Conservation (phyloP, 2,329 filamentous ascomycete genomes). For the Myriosclerotinia scirpicola region DNA sequence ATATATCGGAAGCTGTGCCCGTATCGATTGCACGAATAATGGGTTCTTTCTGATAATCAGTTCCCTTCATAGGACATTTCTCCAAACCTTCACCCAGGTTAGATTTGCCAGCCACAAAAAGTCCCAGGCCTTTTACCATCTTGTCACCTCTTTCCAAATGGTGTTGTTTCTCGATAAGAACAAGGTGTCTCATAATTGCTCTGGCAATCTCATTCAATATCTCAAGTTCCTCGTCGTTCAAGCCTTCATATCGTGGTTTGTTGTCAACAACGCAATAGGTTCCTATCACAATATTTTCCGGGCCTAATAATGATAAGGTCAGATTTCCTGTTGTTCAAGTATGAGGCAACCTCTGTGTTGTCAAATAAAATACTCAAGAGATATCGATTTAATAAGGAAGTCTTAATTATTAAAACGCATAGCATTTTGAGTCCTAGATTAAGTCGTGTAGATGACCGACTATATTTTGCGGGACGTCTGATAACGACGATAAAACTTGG, state of each 20-base stretch:
- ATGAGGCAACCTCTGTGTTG: rapidly evolving
- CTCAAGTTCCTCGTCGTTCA: slow-evolving; percentile 49
- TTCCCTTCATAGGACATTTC: not conserved
- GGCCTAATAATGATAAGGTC: slow-evolving; percentile 6
- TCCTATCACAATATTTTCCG: slow-evolving; percentile 51
- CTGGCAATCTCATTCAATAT: slow-evolving; percentile 56
- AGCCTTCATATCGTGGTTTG: slow-evolving; percentile 49
- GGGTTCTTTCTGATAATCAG: not conserved
- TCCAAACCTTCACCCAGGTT: slow-evolving; percentile 29
- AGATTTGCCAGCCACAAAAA: slow-evolving; percentile 52
- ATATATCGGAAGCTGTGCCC: no score
- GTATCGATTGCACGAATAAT: not conserved
- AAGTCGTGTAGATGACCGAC: not conserved
- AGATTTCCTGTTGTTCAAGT: not conserved
- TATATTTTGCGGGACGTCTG: not conserved
- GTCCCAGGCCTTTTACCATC: slow-evolving; percentile 53
- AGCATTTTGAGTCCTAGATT: not conserved
- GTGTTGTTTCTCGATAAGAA: slow-evolving; percentile 52
- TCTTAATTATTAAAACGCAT: not conserved
- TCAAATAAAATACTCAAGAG: not conserved
- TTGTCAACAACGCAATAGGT: slow-evolving; percentile 60
- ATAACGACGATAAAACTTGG: no score
- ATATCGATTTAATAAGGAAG: not conserved
- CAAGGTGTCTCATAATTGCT: slow-evolving; percentile 60
- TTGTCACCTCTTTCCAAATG: slow-evolving; percentile 52